These are phyloP conservation scores for Cicer cuneatum DNA, from an alignment of 306 rosid species.

Conservation along the genomic window DNA sequence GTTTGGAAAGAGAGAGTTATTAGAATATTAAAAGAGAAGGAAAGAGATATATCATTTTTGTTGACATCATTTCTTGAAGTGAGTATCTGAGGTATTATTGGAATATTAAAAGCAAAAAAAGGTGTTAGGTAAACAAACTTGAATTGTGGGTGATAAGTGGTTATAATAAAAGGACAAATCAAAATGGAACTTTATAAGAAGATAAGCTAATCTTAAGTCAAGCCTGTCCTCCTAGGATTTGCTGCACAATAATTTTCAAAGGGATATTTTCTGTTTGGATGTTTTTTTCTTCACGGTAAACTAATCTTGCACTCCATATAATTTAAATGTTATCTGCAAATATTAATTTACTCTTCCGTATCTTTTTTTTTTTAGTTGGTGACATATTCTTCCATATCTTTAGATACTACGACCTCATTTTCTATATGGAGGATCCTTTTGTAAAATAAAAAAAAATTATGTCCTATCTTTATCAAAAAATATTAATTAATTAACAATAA, in stretches of 20 bases:
- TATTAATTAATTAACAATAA: too few species aligned
- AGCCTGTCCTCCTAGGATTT: constrained; percentile 35
- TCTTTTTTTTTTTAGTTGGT: too few species aligned
- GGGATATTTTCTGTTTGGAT: constrained; percentile 7
- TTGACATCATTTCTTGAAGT: neutral
- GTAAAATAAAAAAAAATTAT: too few species aligned
- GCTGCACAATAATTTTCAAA: neutral
- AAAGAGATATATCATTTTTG: too few species aligned
- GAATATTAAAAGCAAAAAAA: constrained; percentile 6
- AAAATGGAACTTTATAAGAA: constrained; percentile 28
- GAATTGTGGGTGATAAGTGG: constrained; percentile 32
- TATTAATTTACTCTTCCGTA: too few species aligned
- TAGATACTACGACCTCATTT: too few species aligned
- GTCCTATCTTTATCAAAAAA: too few species aligned
- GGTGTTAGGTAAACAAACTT: constrained; percentile 6
- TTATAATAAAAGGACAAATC: constrained; percentile 31
- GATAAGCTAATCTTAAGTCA: constrained; percentile 39
- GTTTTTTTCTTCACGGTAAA: constrained; percentile 21
- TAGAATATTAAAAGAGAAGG: too few species aligned
- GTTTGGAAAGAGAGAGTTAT: too few species aligned
- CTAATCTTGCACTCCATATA: neutral
- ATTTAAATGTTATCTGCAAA: too few species aligned
- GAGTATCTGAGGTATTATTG: neutral
- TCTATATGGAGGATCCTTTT: too few species aligned
- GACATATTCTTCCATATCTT: too few species aligned